A percentile compares a stretch with the other conserved stretches of the same genome.
Evolutionary conservation across 2,329 filamentous ascomycete species (phyloP).

Genomic region (Whalleya microplaca): DNA sequence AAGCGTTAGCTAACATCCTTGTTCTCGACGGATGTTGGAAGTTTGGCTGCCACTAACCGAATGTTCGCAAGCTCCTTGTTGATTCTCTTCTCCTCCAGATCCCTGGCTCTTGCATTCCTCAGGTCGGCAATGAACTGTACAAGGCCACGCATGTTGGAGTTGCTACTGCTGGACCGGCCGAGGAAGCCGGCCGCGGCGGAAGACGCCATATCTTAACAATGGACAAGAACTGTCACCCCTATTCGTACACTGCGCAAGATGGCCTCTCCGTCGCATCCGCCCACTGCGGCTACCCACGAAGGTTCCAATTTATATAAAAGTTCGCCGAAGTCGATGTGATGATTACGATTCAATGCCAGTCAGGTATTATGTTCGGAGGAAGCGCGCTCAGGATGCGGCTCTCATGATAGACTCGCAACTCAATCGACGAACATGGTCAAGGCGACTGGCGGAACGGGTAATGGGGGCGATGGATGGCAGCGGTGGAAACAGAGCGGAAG

Average conservation of each 20-base stretch:
- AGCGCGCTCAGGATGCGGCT: conserved; percentile 38
- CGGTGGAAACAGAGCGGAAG: conserved; percentile 10
- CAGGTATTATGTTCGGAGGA: conserved; percentile 19
- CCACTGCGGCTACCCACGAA: conserved; percentile 12
- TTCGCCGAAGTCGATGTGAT: too few relatives aligned
- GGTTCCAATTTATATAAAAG: conserved; percentile 18
- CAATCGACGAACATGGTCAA: conserved; percentile 39
- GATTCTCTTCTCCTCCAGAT: conserved; percentile 98
- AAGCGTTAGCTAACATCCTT: conserved; percentile 18
- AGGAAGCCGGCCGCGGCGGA: conserved; percentile 62
- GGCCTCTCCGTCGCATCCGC: conserved; percentile 27
- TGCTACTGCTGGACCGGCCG: conserved; percentile 66
- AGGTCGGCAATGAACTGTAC: conserved; percentile 99
- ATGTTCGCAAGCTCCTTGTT: conserved; percentile 99
- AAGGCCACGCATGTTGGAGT: conserved; percentile 76
- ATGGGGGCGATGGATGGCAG: conserved; percentile 4
- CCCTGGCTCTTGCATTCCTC: conserved; percentile 89
- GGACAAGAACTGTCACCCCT: conserved; percentile 20
- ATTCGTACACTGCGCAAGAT: conserved; percentile 22
- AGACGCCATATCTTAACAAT: conserved; percentile 54
- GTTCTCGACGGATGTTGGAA: conserved; percentile 10
- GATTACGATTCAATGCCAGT: conserved; percentile 3
- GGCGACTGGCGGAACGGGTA: conserved; percentile 12
- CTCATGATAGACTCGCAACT: conserved; percentile 35
- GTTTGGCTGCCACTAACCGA: conserved; percentile 54